phyloP scores from a whole-genome alignment of 805 yeast genomes.

The Dipodascus geniculatus region DNA sequence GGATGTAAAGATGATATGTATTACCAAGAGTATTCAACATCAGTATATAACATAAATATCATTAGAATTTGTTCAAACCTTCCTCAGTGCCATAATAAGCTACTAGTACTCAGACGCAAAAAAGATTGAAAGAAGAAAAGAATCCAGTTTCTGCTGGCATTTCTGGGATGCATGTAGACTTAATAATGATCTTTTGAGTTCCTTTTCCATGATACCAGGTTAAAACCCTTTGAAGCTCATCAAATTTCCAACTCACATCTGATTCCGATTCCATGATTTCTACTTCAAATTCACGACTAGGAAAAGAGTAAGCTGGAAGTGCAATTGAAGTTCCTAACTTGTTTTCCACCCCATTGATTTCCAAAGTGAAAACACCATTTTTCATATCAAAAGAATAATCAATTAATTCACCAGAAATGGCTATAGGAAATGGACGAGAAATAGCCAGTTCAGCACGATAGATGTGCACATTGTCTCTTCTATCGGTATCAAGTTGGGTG shows the following conservation, averaged over 20 bases:
- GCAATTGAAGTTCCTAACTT: conserved; percentile 43
- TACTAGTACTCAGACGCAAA: too few species aligned
- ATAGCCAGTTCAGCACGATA: conserved; percentile 53
- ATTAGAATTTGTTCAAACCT: too few species aligned
- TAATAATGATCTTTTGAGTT: background rate
- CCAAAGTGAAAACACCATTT: conserved; percentile 10
- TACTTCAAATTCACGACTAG: conserved; percentile 35
- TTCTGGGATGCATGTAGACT: too few species aligned
- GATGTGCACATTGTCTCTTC: background rate
- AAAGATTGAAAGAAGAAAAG: too few species aligned
- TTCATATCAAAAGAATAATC: conserved; percentile 12
- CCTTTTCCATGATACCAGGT: conserved; percentile 51
- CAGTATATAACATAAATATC: too few species aligned
- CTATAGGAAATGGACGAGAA: conserved; percentile 56
- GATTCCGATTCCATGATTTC: conserved; percentile 26
- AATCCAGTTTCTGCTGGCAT: too few species aligned
- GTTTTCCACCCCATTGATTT: conserved; percentile 7
- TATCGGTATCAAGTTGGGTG: background rate
- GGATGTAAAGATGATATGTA: too few species aligned
- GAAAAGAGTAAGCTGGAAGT: conserved; percentile 67
- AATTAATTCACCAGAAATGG: conserved; percentile 19
- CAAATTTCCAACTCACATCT: conserved; percentile 31
- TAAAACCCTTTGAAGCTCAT: conserved; percentile 40
- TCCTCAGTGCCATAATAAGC: too few species aligned
- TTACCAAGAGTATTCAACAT: too few species aligned